Evolutionary conservation across 805 yeast genomes (phyloP), one percentile per base, ranked within the genome.

Genomic region (Ogataea parapolymorpha): DNA sequence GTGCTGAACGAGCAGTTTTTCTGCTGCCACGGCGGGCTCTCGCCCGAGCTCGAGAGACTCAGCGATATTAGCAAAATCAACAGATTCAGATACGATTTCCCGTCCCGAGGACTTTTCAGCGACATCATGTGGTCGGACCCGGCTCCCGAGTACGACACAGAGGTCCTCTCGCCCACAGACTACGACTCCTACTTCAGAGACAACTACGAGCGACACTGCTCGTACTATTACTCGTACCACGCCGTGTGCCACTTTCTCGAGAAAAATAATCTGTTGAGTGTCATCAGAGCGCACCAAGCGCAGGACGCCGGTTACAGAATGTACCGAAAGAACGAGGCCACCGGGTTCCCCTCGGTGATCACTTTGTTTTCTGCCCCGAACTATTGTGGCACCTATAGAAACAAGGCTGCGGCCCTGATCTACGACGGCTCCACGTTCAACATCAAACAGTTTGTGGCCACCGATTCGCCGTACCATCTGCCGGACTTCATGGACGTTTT

Each of bases 401-500:
- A 90, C 68, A 89, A 89, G 67, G 97, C 96, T 0, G 97, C 97
- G 0, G 87, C 91, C 6, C 70, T 91, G 54, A 85, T 88, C 61
- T 91, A 90, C 63, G 96, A 87, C 54, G 80, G 88, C 59, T 83
- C 88, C 51, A 93, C 89, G 8, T 83, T 91, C 87, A 91, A 91
- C 62, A 89, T 91, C 46, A 79, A 96, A 41, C 98, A 90, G 65
- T 91, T 90, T 71, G 89, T 87, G 62, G 68, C 82, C 54, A 77
- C 86, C 13, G 95, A 95, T 4, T 95, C 87, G 61, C 98, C 99
- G 1, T 91, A 90, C 67, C 90, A 95, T 89, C 71, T 91, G 48
- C 98, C 98, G 6, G 89, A 90, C 61, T 89, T 90, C 54, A 91
- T 89, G 96, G 96, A 91, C 62, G 96, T 89, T 4, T 91, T 91